Percentiles rank a stretch among this genome's conserved stretches.
phyloP scores from a whole-genome alignment of 306 rosid genomes.

The Astragalus membranaceus region DNA sequence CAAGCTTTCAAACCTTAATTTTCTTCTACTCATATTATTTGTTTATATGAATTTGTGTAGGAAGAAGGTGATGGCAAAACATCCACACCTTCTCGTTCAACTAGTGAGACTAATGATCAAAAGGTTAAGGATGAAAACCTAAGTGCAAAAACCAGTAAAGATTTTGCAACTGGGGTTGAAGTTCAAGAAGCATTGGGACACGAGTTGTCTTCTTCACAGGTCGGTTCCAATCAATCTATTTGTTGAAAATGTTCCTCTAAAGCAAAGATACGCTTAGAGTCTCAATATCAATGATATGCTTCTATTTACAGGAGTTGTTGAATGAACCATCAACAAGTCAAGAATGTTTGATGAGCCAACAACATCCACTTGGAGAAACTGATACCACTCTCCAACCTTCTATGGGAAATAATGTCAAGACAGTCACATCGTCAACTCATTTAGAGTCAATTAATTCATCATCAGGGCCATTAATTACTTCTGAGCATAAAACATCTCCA shows the following conservation, averaged over 20 bases:
- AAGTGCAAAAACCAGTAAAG: no score
- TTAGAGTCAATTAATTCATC: neutral
- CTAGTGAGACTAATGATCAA: no score
- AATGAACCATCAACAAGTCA: neutral
- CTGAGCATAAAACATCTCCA: neutral
- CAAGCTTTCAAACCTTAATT: neutral
- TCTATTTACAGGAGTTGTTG: neutral
- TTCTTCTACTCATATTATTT: neutral
- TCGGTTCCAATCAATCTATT: no score
- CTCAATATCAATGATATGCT: neutral
- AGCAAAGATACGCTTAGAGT: no score
- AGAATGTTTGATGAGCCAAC: neutral
- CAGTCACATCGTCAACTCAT: neutral
- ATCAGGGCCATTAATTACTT: neutral
- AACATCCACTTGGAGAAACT: neutral
- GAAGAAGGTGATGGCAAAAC: neutral
- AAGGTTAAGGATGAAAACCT: no score
- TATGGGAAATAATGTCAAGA: neutral
- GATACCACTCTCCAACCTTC: neutral
- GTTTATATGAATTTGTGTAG: neutral
- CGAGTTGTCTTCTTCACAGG: no score
- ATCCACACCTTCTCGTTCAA: no score
- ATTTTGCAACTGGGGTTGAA: no score
- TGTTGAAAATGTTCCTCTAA: no score
- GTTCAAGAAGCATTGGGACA: no score